Percentiles rank a stretch among this genome's conserved stretches.
These are phyloP conservation scores for Melastoma candidum DNA, from an alignment of 441 rosid species.

Conservation along the genomic window DNA sequence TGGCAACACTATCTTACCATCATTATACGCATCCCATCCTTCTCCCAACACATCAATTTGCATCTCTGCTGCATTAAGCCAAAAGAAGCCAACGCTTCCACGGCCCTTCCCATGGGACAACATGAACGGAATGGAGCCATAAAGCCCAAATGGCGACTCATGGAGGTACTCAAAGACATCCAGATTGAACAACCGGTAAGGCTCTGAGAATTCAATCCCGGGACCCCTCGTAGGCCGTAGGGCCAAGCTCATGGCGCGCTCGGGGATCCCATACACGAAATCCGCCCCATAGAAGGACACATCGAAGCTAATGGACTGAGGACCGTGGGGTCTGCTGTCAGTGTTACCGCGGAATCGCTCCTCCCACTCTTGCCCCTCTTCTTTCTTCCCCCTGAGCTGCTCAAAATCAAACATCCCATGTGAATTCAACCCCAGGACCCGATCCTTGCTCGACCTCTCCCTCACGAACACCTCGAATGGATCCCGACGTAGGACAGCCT, in stretches of 20 bases:
- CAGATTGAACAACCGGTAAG: constrained; percentile 78
- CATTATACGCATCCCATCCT: constrained; percentile 85
- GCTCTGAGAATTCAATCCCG: constrained; percentile 80
- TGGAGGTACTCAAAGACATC: constrained; percentile 85
- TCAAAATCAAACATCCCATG: constrained; percentile 86
- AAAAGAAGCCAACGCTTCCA: constrained; percentile 75
- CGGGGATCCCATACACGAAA: constrained; percentile 86
- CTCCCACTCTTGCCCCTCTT: constrained; percentile 85
- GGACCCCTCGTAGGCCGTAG: constrained; percentile 88
- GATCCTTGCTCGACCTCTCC: constrained; percentile 34
- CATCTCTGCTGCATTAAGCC: constrained; percentile 99
- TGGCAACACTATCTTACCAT: constrained; percentile 49
- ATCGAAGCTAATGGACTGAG: constrained; percentile 92
- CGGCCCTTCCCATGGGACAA: constrained; percentile 74
- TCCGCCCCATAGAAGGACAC: constrained; percentile 82
- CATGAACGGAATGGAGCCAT: constrained; percentile 94
- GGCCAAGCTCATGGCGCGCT: constrained; percentile 81
- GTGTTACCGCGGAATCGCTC: constrained; percentile 77
- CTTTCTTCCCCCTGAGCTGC: constrained; percentile 57
- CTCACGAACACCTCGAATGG: constrained; percentile 82
- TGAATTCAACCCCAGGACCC: constrained; percentile 65
- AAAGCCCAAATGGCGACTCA: constrained; percentile 92
- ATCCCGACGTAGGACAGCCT: constrained; percentile 74
- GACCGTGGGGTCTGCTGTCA: constrained; percentile 75
- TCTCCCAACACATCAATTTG: constrained; percentile 89